phyloP scores from a whole-genome alignment of 2,329 filamentous ascomycete genomes.

The Nothophoma quercina region DNA sequence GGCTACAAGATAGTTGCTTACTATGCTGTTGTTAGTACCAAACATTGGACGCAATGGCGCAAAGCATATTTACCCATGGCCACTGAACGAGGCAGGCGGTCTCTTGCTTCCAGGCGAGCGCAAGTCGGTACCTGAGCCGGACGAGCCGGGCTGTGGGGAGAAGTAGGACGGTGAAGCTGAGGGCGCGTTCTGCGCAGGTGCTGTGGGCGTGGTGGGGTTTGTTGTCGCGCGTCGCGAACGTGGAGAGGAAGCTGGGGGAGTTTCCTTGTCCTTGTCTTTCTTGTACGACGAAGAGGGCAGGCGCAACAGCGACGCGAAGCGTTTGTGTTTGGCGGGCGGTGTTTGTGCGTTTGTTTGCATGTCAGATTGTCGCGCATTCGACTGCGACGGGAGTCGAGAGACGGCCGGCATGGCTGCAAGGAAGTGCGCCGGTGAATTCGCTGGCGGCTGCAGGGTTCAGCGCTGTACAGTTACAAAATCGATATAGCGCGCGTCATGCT shows the following conservation, averaged over 20 bases:
- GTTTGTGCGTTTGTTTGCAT: conserved; percentile 24
- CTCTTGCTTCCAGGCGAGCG: conserved; percentile 46
- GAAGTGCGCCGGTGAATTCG: conserved; percentile 16
- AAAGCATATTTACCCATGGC: conserved; percentile 43
- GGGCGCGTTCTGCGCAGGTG: conserved; percentile 28
- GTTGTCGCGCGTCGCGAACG: conserved; percentile 32
- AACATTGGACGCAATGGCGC: conserved; percentile 12
- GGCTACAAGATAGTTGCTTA: conserved; percentile 10
- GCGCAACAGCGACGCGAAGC: conserved; percentile 38
- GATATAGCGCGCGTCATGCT: conserved; percentile 31
- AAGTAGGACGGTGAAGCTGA: conserved; percentile 41
- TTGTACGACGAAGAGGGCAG: conserved; percentile 38
- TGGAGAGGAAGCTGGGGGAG: conserved; percentile 28
- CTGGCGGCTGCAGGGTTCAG: conserved; percentile 22
- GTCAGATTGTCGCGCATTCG: conserved; percentile 13
- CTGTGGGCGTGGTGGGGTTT: conserved; percentile 38
- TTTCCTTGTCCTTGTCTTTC: conserved; percentile 15
- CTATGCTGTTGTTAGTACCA: conserved; percentile 11
- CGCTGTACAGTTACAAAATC: conserved; percentile 14
- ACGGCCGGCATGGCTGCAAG: conserved; percentile 20
- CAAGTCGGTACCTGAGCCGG: conserved; percentile 33
- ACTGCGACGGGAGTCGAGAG: conserved; percentile 12
- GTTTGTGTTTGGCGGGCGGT: conserved; percentile 34
- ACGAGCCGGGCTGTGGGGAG: conserved; percentile 37
- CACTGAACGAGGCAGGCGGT: conserved; percentile 58